Evolutionary conservation across 2,329 filamentous ascomycete genomes (phyloP).

Genomic region (Botrytis porri): DNA sequence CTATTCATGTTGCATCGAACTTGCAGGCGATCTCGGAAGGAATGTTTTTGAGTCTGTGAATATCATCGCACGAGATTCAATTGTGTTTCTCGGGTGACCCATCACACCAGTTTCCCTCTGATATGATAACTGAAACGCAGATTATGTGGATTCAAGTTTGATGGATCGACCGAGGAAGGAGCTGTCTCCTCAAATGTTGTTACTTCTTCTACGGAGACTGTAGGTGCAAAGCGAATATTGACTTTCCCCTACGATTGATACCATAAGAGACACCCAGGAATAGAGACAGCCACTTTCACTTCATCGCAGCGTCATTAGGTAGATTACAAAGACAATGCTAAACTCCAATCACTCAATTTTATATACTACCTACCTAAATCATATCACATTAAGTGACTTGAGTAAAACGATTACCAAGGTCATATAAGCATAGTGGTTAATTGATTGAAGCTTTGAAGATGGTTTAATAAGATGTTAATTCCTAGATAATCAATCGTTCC

Average conservation of each 20-base stretch:
- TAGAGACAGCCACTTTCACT: neutral
- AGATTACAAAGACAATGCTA: neutral
- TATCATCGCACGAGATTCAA: neutral
- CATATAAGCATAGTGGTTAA: neutral
- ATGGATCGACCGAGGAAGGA: neutral
- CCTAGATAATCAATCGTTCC: neutral
- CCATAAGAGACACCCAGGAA: neutral
- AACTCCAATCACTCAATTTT: neutral
- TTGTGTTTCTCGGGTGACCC: neutral
- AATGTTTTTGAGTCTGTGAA: neutral
- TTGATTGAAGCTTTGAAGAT: neutral
- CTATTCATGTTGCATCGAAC: neutral
- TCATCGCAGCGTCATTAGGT: neutral
- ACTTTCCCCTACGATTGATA: neutral
- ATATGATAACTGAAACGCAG: neutral
- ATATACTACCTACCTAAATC: neutral
- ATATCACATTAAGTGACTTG: neutral
- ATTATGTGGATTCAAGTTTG: neutral
- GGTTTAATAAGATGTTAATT: neutral
- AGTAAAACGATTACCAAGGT: fast-evolving
- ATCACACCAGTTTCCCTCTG: neutral
- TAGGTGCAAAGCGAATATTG: neutral
- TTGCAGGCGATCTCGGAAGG: neutral
- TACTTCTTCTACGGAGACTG: neutral
- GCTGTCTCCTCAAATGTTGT: fast-evolving